Evolutionary conservation across 352 stramenopile species (phyloP).

Genomic region (Phytophthora pseudosyringae): DNA sequence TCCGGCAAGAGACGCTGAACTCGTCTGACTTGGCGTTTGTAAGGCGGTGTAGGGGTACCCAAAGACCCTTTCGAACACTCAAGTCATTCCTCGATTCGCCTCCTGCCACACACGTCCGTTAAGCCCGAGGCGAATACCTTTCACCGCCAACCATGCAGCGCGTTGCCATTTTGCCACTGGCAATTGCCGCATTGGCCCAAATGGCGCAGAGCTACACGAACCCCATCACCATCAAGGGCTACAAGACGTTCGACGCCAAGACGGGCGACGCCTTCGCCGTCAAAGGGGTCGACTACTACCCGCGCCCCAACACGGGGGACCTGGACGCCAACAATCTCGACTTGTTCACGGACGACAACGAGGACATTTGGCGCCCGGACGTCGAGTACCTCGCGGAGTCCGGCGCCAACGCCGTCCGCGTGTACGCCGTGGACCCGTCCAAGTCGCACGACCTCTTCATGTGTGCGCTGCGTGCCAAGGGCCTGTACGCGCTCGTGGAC

Average conservation of each 20-base stretch:
- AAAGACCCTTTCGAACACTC: not conserved
- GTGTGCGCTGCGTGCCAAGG: constrained; percentile 69
- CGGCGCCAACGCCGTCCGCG: constrained; percentile 76
- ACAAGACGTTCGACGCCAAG: constrained; percentile 83
- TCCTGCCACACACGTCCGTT: not conserved
- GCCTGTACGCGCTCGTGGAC: constrained; percentile 85
- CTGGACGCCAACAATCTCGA: constrained; percentile 81
- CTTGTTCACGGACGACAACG: constrained; percentile 83
- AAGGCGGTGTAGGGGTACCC: constrained; percentile 13
- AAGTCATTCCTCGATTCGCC: constrained; percentile 35
- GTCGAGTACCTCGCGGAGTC: constrained; percentile 64
- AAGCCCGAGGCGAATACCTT: constrained; percentile 5
- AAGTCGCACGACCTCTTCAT: constrained; percentile 90
- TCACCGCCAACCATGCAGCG: constrained; percentile 23
- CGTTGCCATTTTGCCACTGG: constrained; percentile 17
- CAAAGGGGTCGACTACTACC: constrained; percentile 89
- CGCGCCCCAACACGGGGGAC: constrained; percentile 77
- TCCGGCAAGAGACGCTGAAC: constrained; percentile 1
- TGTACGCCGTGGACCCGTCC: constrained; percentile 88
- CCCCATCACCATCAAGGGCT: constrained; percentile 60
- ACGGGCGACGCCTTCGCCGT: constrained; percentile 75
- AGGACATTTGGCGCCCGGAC: constrained; percentile 72
- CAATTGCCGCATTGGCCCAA: constrained; percentile 13
- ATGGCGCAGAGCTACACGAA: constrained; percentile 47
- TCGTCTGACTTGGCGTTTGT: constrained; percentile 19